Evolutionary conservation across 768 basidiomycete genomes (phyloP), one percentile per base, ranked within the genome.

Genomic region (Kwoniella dejecticola): DNA sequence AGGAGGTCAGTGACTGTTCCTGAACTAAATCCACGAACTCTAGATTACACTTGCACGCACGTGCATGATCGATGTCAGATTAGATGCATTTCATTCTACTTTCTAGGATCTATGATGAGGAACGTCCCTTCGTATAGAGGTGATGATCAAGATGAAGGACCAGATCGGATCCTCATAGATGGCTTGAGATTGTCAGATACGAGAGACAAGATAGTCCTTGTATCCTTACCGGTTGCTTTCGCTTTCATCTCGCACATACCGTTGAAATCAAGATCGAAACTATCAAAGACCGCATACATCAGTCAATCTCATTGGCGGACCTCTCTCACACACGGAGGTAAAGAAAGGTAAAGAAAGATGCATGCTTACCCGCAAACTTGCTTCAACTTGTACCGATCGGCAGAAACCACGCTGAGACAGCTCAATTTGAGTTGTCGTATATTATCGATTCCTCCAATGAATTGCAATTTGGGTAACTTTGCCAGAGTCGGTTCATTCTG

Each of bases 221-320:
- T n/a, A 21, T 46, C 19, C n/a, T 23, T 31, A 4, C 64, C 66
- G 12, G 24, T 40, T 7, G 66, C 30, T 38, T 58, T 50, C 4
- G 68, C 67, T 52, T 67, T 64, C 47, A 74, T 52, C 2, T 38
- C 55, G 42, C 69, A 69, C 2, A 60, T 38, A 2, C 63, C 65
- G 0, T 21, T 27, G 46, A 69, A 74, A 41, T 74, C 72, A 54
- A 74, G 58, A 29, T 74, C 70, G 42, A 74, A 74, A 3, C 72
- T 74, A 31, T 41, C 1, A 10, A 11, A 21, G 11, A 15, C 6
- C 15, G 11, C 38, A 23, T 6, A 6, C 4, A 27, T 26, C 24
- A 30, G 23, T n/a, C 15, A 41, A 41, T 27, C 53, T 23, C 15
- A 13, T 10, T 27, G 26, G 21, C 27, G 7, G 29, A 21, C 21